Percentiles rank a stretch among this genome's conserved stretches.
phyloP scores from a whole-genome alignment of 2,329 filamentous ascomycete genomes.

The Pyrenophora graminea region DNA sequence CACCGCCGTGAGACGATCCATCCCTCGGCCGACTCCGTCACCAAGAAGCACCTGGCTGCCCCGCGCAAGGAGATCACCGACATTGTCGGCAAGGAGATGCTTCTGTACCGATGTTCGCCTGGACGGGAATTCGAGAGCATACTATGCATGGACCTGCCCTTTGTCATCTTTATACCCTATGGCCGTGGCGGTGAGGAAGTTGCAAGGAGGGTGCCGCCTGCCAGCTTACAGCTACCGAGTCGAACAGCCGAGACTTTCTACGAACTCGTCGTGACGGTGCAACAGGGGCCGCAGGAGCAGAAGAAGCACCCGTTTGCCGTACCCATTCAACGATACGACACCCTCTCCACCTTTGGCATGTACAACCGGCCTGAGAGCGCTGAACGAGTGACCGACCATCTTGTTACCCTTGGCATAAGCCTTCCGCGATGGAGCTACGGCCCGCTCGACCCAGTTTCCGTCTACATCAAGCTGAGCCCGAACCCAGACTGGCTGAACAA shows the following conservation, averaged over 20 bases:
- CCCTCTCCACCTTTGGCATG: slow-evolving; percentile 97
- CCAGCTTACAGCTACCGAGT: slow-evolving; percentile 85
- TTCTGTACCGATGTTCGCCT: slow-evolving; percentile 83
- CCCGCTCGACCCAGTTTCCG: slow-evolving; percentile 89
- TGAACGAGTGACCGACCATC: slow-evolving; percentile 82
- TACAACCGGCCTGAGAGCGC: slow-evolving; percentile 94
- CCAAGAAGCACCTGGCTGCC: slow-evolving; percentile 87
- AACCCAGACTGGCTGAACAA: slow-evolving; percentile 91
- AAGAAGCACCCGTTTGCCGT: slow-evolving; percentile 91
- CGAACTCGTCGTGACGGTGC: slow-evolving; percentile 92
- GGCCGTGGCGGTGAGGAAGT: slow-evolving; percentile 88
- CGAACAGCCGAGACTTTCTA: slow-evolving; percentile 97
- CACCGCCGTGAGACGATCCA: slow-evolving; percentile 96
- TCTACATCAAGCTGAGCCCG: slow-evolving; percentile 91
- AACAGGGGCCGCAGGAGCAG: slow-evolving; percentile 84
- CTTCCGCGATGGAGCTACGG: slow-evolving; percentile 96
- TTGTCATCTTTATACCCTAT: slow-evolving; percentile 96
- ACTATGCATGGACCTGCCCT: slow-evolving; percentile 94
- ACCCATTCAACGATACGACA: slow-evolving; percentile 91
- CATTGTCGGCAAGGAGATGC: slow-evolving; percentile 92
- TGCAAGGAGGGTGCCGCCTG: slow-evolving; percentile 86
- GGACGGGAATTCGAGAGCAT: slow-evolving; percentile 87
- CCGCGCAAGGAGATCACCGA: slow-evolving; percentile 89
- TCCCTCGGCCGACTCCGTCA: slow-evolving; percentile 89
- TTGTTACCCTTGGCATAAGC: slow-evolving; percentile 89